These are phyloP conservation scores for Zoysia pacifica DNA, from an alignment of 176 grass and related monocot species.

Conservation along the genomic window DNA sequence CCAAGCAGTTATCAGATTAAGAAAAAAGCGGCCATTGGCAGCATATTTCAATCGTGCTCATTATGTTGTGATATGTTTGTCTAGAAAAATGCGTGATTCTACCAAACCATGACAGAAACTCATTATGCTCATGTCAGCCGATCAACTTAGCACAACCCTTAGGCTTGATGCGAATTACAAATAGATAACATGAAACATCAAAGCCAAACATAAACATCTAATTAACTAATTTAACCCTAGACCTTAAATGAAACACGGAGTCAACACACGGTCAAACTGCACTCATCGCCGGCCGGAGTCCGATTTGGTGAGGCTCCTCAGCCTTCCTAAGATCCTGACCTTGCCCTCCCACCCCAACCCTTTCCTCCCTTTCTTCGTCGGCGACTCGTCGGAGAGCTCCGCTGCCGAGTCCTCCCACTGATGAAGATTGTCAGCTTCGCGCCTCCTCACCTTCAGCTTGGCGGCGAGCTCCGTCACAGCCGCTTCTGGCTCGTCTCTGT, in stretches of 20 bases:
- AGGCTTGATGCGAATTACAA: neutral
- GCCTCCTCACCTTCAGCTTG: constrained; percentile 59
- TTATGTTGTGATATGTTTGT: no score
- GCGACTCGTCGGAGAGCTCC: constrained; percentile 76
- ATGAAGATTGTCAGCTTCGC: constrained; percentile 33
- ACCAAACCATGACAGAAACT: no score
- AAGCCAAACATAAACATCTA: constrained; percentile 6
- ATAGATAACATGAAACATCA: neutral
- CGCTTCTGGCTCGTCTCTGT: constrained; percentile 66
- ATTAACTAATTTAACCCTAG: neutral
- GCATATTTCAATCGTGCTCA: no score
- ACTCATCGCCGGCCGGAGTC: constrained; percentile 80
- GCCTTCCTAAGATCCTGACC: constrained; percentile 80
- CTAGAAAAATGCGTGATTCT: no score
- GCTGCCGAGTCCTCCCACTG: constrained; percentile 59
- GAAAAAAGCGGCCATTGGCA: no score
- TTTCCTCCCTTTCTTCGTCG: constrained; percentile 70
- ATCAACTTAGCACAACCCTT: no score
- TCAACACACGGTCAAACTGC: constrained; percentile 33
- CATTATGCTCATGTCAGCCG: no score
- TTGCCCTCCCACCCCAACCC: constrained; percentile 81
- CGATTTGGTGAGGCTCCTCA: constrained; percentile 90
- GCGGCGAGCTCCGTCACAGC: constrained; percentile 70
- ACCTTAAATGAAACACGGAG: constrained; percentile 27
- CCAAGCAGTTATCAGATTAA: no score